Evolutionary conservation across 257 asterid species (phyloP), one percentile per base, ranked within the genome.

Genomic region (Nicotiana undulata): DNA sequence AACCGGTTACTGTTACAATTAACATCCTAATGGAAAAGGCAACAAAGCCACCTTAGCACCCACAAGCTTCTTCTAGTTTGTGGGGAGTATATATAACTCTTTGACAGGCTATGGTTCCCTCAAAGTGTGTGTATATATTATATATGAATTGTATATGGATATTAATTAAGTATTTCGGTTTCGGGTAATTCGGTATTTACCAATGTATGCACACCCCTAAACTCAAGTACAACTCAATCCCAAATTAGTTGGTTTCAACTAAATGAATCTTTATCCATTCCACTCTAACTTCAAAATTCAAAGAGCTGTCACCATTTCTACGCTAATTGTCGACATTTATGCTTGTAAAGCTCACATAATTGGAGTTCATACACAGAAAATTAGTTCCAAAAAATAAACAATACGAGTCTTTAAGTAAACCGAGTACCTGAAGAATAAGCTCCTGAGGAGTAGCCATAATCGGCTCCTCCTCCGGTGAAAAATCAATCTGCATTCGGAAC

Each of bases 401-500:
- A 40, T 37, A 51, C 12, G 56, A 51, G 16, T 51, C 16, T 51
- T 53, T 70, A 80, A 55, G 37, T 28, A 13, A 32, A 37, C 46
- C 63, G 61, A 44, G 37, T 81, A 89, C 98, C 97, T 90, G 91
- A 80, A 88, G 22, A 77, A 92, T 87, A 75, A 86, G 89, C 79
- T 85, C 92, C 79, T 80, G 79, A 51, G 88, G 88, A 63, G 91
- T 79, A 31, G 44, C 24, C 77, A 81, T 52, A 55, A 80, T 60
- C 44, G 56, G 44, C 79, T 58, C 74, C 46, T 82, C 44, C 59
- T 88, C 88, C 63, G 90, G 87, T 85, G 94, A 83, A 63, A 89
- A 89, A 85, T 92, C 94, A 61, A 88, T 75, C 86, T 90, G 96
- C 97, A 93, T 91, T 55, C 84, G 80, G 65, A 89, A 85, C 87